phyloP scores from a whole-genome alignment of 2,329 filamentous ascomycete species.

The Stagonosporopsis vannaccii region DNA sequence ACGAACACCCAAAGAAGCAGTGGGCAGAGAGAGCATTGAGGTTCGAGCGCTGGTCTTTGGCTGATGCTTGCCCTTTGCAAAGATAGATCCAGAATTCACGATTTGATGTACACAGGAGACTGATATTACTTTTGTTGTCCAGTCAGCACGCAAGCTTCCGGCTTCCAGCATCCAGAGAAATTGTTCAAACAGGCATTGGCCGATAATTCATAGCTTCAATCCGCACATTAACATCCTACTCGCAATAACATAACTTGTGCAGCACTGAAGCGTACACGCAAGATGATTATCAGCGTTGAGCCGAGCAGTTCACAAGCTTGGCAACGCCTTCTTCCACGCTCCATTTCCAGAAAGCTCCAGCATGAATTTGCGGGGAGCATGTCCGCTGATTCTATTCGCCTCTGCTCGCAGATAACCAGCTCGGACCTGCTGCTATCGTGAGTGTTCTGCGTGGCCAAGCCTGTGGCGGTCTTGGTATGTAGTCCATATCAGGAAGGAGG shows the following conservation, averaged over 20 bases:
- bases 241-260: neutral
- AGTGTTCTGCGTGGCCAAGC: conserved; percentile 11
- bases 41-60: conserved; percentile 86
- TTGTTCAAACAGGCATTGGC: neutral
- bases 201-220: neutral
- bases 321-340: conserved; percentile 9
- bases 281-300: conserved; percentile 4
- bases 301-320: conserved; percentile 10
- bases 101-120: neutral
- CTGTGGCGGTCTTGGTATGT: conserved; percentile 15
- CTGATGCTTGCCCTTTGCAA: conserved; percentile 2
- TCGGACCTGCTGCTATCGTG: conserved; percentile 19
- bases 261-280: conserved; percentile 1
- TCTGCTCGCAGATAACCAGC: conserved; percentile 16
- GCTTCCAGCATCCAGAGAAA: neutral
- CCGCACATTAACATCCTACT: neutral
- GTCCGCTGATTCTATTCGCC: neutral
- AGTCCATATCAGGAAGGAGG: conserved; percentile 16
- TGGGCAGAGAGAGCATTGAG: conserved; percentile 85
- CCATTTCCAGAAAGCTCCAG: conserved; percentile 1
- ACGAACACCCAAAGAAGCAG: conserved; percentile 71
- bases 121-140: neutral
- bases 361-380: neutral
- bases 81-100: neutral
- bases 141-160: too few relatives aligned